Percentiles rank a stretch among this genome's conserved stretches.
Evolutionary conservation across 2,329 filamentous ascomycete genomes (phyloP).

Genomic region (Onygenales sp.): DNA sequence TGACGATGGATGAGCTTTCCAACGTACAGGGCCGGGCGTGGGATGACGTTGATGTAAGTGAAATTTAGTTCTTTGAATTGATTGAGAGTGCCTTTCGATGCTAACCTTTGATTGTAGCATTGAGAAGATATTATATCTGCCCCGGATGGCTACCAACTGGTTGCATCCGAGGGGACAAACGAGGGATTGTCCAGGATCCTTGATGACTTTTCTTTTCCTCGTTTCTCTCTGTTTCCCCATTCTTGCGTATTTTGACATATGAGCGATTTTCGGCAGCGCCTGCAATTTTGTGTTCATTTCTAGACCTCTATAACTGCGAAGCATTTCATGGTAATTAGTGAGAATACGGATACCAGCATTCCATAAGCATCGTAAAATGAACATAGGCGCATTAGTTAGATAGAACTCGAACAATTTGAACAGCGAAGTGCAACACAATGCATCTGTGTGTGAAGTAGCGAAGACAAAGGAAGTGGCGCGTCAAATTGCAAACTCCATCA

Average conservation of each 20-base stretch:
- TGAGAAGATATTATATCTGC: neutral
- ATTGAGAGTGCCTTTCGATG: neutral
- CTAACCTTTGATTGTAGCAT: slow-evolving; percentile 2
- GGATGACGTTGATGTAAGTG: slow-evolving; percentile 48
- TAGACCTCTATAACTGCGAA: too few species aligned
- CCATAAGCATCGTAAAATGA: too few species aligned
- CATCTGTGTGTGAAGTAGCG: neutral
- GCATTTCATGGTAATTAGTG: too few species aligned
- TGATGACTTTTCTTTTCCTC: neutral
- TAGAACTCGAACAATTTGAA: too few species aligned
- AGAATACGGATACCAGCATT: too few species aligned
- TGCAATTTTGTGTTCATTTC: too few species aligned
- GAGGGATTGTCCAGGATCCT: neutral
- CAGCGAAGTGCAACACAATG: too few species aligned
- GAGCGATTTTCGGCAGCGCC: neutral
- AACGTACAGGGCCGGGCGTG: slow-evolving; percentile 78
- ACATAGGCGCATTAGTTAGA: too few species aligned
- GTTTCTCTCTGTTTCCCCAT: neutral
- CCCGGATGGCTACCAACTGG: too few species aligned
- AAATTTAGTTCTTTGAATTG: neutral
- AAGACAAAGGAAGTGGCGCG: neutral
- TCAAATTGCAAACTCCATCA: neutral
- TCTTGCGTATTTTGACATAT: neutral
- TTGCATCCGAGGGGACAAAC: neutral
- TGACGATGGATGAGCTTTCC: slow-evolving; percentile 70